These are phyloP conservation scores for Hypoxylon trugodes DNA, from an alignment of 495 filamentous ascomycete species.

Conservation along the genomic window DNA sequence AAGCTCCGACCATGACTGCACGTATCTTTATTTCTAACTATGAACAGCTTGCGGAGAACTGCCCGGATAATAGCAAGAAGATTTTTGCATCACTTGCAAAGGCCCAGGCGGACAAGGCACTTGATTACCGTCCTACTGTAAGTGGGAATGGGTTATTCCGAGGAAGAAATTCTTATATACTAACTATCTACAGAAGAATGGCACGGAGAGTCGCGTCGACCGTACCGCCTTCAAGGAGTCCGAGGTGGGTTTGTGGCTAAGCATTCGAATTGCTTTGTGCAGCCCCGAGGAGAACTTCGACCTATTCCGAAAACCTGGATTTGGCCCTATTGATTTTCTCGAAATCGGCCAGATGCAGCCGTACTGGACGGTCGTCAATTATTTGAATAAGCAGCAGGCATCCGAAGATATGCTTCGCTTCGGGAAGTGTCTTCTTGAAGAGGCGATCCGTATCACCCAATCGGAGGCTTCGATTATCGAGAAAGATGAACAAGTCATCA, in stretches of 20 bases:
- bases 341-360: conserved; percentile 18
- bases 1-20: conserved; percentile 16
- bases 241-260: conserved; percentile 34
- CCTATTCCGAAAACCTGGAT: conserved; percentile 24
- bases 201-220: background rate
- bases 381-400: conserved; percentile 10
- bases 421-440: conserved; percentile 20
- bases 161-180: no score
- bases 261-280: conserved; percentile 28
- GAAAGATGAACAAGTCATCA: conserved; percentile 8
- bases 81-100: conserved; percentile 52
- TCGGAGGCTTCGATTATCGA: conserved; percentile 14
- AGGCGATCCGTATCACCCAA: conserved; percentile 17
- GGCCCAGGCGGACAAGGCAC: conserved; percentile 54
- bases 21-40: conserved; percentile 34
- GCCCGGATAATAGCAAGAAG: conserved; percentile 48
- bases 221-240: conserved; percentile 9
- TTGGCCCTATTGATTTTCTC: conserved; percentile 36
- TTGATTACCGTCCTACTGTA: conserved; percentile 51
- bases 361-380: conserved; percentile 11
- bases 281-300: conserved; percentile 28
- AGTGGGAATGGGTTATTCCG: no score
- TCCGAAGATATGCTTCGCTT: conserved; percentile 28
- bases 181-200: no score
- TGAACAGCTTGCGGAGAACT: conserved; percentile 46